phyloP scores from a whole-genome alignment of 495 filamentous ascomycete genomes.

The Margaritispora aquatica region DNA sequence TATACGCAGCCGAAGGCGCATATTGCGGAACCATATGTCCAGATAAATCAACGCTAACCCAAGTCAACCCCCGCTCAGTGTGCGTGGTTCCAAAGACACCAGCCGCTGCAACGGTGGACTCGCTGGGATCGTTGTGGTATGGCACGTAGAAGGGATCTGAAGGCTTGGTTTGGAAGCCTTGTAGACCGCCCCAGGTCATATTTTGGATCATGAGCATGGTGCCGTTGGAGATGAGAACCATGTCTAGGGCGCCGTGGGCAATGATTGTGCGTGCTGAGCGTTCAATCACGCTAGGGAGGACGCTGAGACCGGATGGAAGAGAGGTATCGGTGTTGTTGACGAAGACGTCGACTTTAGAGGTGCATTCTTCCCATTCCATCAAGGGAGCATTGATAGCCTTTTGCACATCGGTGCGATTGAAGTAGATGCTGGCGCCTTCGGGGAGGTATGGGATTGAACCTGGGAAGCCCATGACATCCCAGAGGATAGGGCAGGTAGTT shows the following conservation, averaged over 20 bases:
- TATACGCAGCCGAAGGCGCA: conserved; percentile 54
- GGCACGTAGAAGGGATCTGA: conserved; percentile 59
- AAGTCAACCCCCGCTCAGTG: conserved; percentile 67
- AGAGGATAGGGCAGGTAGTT: conserved; percentile 67
- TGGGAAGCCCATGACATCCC: conserved; percentile 70
- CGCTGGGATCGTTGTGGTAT: conserved; percentile 35
- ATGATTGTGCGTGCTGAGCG: conserved; percentile 62
- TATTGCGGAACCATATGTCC: conserved; percentile 63
- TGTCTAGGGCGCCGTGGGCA: conserved; percentile 51
- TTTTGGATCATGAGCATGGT: conserved; percentile 71
- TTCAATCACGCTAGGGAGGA: conserved; percentile 68
- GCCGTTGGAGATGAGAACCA: conserved; percentile 56
- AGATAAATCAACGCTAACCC: conserved; percentile 46
- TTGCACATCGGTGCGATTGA: conserved; percentile 73
- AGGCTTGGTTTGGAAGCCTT: conserved; percentile 59
- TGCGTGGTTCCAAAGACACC: conserved; percentile 56
- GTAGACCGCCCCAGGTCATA: conserved; percentile 73
- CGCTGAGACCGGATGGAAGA: conserved; percentile 39
- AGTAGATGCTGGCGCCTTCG: conserved; percentile 57
- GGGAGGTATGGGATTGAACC: conserved; percentile 45
- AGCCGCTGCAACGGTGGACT: conserved; percentile 31
- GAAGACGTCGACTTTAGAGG: conserved; percentile 42
- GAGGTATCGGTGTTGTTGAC: conserved; percentile 38
- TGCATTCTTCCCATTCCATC: conserved; percentile 53
- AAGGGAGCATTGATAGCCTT: conserved; percentile 63